Evolutionary conservation across 495 filamentous ascomycete genomes (phyloP).

Genomic region (Cercophora samala): DNA sequence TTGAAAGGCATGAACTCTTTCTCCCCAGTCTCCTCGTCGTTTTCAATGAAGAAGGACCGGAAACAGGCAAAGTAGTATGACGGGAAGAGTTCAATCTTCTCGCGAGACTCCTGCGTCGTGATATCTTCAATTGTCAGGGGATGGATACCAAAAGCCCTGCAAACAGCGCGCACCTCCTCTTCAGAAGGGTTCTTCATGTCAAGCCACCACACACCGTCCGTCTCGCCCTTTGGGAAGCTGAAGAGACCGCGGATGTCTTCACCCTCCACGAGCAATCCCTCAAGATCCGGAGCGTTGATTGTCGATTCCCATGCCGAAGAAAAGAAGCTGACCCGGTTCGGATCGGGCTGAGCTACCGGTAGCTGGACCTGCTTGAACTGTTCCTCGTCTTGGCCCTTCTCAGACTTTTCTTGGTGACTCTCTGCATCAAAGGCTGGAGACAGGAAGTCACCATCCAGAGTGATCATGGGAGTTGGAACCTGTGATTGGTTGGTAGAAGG

Average conservation of each 20-base stretch:
- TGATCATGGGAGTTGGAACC: conserved; percentile 32
- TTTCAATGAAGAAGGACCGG: conserved; percentile 71
- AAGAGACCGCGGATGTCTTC: conserved; percentile 89
- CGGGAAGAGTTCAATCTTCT: conserved; percentile 97
- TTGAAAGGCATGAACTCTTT: conserved; percentile 89
- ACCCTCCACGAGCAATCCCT: conserved; percentile 80
- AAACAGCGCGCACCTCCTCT: conserved; percentile 83
- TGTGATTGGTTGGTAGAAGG: conserved; percentile 23
- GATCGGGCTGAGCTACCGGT: conserved; percentile 42
- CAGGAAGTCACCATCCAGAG: conserved; percentile 49
- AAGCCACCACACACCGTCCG: conserved; percentile 88
- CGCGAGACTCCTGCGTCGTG: conserved; percentile 84
- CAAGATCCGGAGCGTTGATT: conserved; percentile 83
- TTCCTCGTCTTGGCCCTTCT: conserved; percentile 21
- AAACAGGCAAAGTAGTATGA: conserved; percentile 98
- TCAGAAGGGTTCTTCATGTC: conserved; percentile 88
- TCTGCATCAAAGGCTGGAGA: conserved; percentile 42
- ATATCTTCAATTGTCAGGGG: conserved; percentile 95
- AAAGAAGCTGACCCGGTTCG: conserved; percentile 89
- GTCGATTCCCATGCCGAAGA: conserved; percentile 88
- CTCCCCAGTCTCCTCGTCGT: conserved; percentile 66
- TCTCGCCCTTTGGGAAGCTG: conserved; percentile 62
- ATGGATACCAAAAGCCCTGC: conserved; percentile 88
- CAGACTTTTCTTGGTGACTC: conserved; percentile 36
- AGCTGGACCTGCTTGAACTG: conserved; percentile 25